Percentiles rank a stretch among this genome's conserved stretches.
Conservation (phyloP, 2,329 filamentous ascomycete species). For the Davidsoniella eucalypti region DNA sequence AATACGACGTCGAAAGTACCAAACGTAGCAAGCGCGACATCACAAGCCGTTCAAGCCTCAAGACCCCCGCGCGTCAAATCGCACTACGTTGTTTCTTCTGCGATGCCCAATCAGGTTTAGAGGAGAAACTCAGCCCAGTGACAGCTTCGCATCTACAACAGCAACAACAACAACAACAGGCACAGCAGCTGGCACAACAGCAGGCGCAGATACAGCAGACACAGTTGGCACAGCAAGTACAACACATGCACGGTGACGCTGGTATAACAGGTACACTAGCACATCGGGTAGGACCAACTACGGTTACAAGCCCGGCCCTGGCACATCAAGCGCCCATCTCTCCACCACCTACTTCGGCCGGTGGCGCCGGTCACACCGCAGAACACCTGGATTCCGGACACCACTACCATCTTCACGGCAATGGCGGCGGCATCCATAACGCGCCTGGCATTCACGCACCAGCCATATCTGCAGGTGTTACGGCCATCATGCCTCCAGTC, state of each 20-base stretch:
- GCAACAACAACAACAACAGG: too few species aligned
- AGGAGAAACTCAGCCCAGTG: background rate
- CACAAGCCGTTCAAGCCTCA: constrained; percentile 35
- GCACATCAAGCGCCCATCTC: background rate
- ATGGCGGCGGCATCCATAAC: background rate
- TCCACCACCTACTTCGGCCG: background rate
- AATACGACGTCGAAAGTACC: constrained; percentile 64
- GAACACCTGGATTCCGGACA: too few species aligned
- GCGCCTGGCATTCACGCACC: background rate
- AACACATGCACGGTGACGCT: too few species aligned
- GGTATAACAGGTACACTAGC: background rate
- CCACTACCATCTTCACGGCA: background rate
- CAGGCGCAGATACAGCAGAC: too few species aligned
- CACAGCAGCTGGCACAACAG: too few species aligned
- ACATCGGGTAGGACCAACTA: background rate
- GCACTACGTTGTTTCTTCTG: constrained; percentile 65
- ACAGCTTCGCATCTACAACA: constrained; percentile 15
- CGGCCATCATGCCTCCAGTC: constrained; percentile 13
- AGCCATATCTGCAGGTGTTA: background rate
- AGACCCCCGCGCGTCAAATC: constrained; percentile 50
- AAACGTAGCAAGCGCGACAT: constrained; percentile 50
- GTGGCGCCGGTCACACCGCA: background rate
- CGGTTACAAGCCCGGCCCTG: background rate
- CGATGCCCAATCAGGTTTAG: constrained; percentile 36
- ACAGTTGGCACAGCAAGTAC: too few species aligned